Evolutionary conservation across 768 basidiomycete species (phyloP).

Genomic region (Amanita brunnescens): DNA sequence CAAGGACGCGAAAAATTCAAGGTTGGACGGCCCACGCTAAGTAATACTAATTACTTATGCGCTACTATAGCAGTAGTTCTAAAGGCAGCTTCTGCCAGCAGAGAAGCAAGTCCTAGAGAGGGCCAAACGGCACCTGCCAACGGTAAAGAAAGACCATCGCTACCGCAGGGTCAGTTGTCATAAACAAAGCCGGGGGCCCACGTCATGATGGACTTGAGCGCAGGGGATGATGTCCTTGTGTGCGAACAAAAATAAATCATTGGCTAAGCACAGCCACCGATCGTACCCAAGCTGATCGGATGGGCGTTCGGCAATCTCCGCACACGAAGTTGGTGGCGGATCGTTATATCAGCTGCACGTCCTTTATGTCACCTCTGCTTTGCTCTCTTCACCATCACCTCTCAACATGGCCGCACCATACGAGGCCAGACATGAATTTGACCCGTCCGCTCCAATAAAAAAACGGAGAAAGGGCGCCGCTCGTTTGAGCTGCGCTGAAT

Average conservation of each 20-base stretch:
- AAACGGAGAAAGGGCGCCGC: constrained; percentile 67
- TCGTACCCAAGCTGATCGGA: constrained; percentile 5
- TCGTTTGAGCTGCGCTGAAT: constrained; percentile 73
- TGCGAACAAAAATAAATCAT: not conserved
- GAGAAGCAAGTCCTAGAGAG: not conserved
- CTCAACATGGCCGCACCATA: constrained; percentile 26
- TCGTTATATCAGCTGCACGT: constrained; percentile 2
- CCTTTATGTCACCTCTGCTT: constrained; percentile 7
- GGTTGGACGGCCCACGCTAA: too few relatives aligned
- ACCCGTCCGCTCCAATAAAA: constrained; percentile 22
- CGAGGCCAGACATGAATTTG: constrained; percentile 19
- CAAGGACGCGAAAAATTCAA: not conserved
- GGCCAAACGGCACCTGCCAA: too few relatives aligned
- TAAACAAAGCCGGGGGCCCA: not conserved
- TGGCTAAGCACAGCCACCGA: constrained; percentile 3
- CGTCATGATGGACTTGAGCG: not conserved
- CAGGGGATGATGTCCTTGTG: not conserved
- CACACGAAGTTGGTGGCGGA: not conserved
- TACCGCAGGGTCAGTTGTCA: too few relatives aligned
- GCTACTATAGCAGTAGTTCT: too few relatives aligned
- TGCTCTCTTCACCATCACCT: constrained; percentile 16
- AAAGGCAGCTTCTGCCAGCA: not conserved
- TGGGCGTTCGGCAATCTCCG: constrained; percentile 5
- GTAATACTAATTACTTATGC: too few relatives aligned
- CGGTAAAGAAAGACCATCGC: too few relatives aligned